phyloP scores from a whole-genome alignment of 169 alveolate species.

The Eimeria falciformis region DNA sequence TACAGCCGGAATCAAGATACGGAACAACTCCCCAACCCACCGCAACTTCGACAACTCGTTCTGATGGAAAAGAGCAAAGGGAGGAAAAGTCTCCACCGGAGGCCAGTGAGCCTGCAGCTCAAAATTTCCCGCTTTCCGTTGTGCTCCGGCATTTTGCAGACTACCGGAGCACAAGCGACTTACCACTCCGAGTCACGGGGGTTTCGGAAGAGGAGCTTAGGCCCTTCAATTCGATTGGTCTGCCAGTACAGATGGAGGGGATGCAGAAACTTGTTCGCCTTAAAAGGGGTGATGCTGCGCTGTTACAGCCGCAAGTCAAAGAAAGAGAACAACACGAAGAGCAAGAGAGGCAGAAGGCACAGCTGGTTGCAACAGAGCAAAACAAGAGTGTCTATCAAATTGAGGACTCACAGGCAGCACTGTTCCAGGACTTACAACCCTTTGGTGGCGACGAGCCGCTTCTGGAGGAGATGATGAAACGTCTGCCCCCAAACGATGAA shows the following conservation, averaged over 20 bases:
- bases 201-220: slow-evolving; percentile 66
- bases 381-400: not conserved
- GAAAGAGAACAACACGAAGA: not conserved
- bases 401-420: slow-evolving; percentile 27
- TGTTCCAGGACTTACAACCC: slow-evolving; percentile 52
- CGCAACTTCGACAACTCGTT: not conserved
- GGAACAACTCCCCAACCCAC: not conserved
- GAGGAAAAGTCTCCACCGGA: not conserved
- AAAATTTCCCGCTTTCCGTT: not conserved
- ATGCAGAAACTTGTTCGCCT: slow-evolving; percentile 40
- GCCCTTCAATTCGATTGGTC: slow-evolving; percentile 48
- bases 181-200: slow-evolving; percentile 59
- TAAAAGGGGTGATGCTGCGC: slow-evolving; percentile 13
- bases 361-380: not conserved
- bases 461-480: slow-evolving; percentile 41
- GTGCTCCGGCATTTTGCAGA: slow-evolving; percentile 52
- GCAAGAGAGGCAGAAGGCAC: not conserved
- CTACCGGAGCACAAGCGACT: slow-evolving; percentile 45
- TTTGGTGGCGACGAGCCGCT: slow-evolving; percentile 14
- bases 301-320: not conserved
- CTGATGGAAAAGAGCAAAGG: too few species aligned
- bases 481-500: not conserved
- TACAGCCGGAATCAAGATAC: too few species aligned
- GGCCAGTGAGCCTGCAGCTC: not conserved
- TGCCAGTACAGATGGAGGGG: slow-evolving; percentile 67